Conservation (phyloP, 1,284 basidiomycete species). For the Xanthoconium separans region DNA sequence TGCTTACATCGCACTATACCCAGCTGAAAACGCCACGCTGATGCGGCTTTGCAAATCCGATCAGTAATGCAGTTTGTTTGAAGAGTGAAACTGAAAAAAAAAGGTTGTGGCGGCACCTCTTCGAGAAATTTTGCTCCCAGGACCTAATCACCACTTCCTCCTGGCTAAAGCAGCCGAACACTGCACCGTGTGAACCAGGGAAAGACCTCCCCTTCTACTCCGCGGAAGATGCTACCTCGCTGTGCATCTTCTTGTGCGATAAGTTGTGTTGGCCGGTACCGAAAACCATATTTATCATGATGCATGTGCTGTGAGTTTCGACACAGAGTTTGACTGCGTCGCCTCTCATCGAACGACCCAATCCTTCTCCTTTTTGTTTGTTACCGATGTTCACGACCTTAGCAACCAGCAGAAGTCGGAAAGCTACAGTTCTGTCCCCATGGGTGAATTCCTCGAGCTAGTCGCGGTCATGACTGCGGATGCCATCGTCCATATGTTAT, state of each 20-base stretch:
- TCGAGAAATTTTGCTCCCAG: neutral
- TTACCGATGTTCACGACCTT: too few species aligned
- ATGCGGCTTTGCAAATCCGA: constrained; percentile 1
- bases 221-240: neutral
- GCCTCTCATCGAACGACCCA: too few species aligned
- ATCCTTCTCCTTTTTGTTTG: too few species aligned
- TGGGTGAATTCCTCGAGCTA: neutral
- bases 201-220: neutral
- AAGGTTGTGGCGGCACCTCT: neutral
- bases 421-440: neutral
- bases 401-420: neutral
- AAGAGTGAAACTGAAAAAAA: neutral
- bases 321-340: neutral
- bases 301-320: neutral
- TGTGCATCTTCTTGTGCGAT: neutral
- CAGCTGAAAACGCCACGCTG: neutral
- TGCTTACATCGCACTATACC: neutral
- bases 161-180: constrained; percentile 4
- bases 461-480: neutral
- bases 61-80: neutral
- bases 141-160: neutral
- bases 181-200: constrained; percentile 1
- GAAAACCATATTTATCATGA: neutral
- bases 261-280: neutral
- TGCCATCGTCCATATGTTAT: too few species aligned